Evolutionary conservation across 140 eudicot genomes (phyloP).

Genomic region (Stevia rebaudiana): DNA sequence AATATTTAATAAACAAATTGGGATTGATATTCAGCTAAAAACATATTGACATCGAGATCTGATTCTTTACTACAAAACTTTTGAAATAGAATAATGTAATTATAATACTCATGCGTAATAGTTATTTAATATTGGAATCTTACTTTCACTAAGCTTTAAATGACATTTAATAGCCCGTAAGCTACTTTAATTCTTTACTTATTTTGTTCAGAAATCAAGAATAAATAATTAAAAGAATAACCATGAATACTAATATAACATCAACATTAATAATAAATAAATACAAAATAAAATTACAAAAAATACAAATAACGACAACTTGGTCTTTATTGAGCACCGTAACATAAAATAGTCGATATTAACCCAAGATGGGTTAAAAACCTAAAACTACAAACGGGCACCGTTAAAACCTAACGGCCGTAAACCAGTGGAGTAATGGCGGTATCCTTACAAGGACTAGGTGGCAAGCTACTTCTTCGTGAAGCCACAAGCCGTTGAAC

Average conservation of each 20-base stretch:
- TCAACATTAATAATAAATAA: neutral
- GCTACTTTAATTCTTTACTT: constrained; percentile 22
- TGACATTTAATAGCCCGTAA: constrained; percentile 33
- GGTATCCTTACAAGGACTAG: constrained; percentile 87
- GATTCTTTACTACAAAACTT: constrained; percentile 23
- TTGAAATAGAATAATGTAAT: neutral
- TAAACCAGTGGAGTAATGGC: constrained; percentile 62
- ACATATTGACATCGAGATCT: constrained; percentile 26
- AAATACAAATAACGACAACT: constrained; percentile 23
- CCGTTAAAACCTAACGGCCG: constrained; percentile 59
- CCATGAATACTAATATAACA: constrained; percentile 14
- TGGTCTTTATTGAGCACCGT: constrained; percentile 24
- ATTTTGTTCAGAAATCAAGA: constrained; percentile 16
- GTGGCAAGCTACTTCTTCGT: constrained; percentile 76
- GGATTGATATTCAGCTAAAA: constrained; percentile 6
- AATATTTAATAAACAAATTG: constrained; percentile 2
- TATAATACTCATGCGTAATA: constrained; percentile 5
- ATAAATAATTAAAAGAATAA: neutral
- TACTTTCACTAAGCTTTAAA: constrained; percentile 32
- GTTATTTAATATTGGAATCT: constrained; percentile 22
- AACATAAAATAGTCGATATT: constrained; percentile 26
- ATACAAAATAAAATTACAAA: neutral
- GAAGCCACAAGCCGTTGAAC: constrained; percentile 78
- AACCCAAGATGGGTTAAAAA: constrained; percentile 27
- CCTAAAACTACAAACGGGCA: constrained; percentile 1